Percentiles rank a stretch among this genome's conserved stretches.
Evolutionary conservation across 2,329 filamentous ascomycete species (phyloP).

Genomic region (Fusarium anguioides): DNA sequence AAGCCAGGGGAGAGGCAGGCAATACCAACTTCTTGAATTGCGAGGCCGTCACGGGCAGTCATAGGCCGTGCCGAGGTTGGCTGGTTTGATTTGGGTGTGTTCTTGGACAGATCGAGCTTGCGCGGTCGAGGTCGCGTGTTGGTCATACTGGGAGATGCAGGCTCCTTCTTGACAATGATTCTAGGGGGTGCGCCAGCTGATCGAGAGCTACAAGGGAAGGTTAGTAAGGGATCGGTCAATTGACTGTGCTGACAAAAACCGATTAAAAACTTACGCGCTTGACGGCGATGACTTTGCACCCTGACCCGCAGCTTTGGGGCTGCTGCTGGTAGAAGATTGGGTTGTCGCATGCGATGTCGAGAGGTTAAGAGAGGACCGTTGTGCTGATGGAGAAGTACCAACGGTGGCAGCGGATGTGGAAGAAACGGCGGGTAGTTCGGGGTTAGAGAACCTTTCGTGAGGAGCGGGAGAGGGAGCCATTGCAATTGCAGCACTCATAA

Average conservation of each 20-base stretch:
- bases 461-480: constrained; percentile 76
- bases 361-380: constrained; percentile 53
- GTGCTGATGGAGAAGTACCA: constrained; percentile 57
- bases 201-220: constrained; percentile 22
- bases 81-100: constrained; percentile 62
- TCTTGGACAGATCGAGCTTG: constrained; percentile 81
- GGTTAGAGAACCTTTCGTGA: constrained; percentile 70
- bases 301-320: constrained; percentile 58
- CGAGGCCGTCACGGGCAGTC: constrained; percentile 81
- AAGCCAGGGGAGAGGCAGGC: constrained; percentile 97
- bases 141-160: constrained; percentile 83
- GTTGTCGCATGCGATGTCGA: constrained; percentile 56
- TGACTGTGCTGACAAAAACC: neutral
- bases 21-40: constrained; percentile 91
- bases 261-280: constrained; percentile 64
- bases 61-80: constrained; percentile 76
- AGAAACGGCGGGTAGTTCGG: constrained; percentile 59
- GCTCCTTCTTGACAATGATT: constrained; percentile 97
- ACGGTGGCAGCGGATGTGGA: constrained; percentile 50
- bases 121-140: constrained; percentile 79
- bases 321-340: constrained; percentile 65
- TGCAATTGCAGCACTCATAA: constrained; percentile 75
- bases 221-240: constrained; percentile 27
- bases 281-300: constrained; percentile 66
- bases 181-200: constrained; percentile 68